A percentile compares a stretch with the other conserved stretches of the same genome.
Evolutionary conservation across 2,329 filamentous ascomycete genomes (phyloP).

Genomic region (Fusarium graminum): DNA sequence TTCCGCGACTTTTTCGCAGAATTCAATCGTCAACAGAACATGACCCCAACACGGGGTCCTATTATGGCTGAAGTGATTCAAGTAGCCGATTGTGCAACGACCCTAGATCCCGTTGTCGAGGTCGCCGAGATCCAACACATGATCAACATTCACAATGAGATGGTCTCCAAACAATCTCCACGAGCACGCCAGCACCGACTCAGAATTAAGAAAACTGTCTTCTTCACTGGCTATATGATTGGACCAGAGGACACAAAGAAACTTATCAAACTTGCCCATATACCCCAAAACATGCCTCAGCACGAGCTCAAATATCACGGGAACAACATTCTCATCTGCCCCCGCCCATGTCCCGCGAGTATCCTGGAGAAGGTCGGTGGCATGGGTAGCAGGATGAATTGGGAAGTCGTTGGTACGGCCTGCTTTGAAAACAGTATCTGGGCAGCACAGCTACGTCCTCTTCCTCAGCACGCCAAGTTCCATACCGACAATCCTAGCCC

Average conservation of each 20-base stretch:
- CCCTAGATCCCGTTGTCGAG: slow-evolving; percentile 82
- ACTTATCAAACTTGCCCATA: slow-evolving; percentile 76
- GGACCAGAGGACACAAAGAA: slow-evolving; percentile 76
- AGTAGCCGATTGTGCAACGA: slow-evolving; percentile 80
- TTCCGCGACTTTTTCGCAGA: slow-evolving; percentile 87
- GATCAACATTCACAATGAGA: slow-evolving; percentile 86
- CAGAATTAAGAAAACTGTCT: slow-evolving; percentile 86
- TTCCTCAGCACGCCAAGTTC: slow-evolving; percentile 73
- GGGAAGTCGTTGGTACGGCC: slow-evolving; percentile 84
- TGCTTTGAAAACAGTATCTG: slow-evolving; percentile 85
- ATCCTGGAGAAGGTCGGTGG: slow-evolving; percentile 89
- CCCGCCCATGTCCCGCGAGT: slow-evolving; percentile 77
- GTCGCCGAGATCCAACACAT: slow-evolving; percentile 88
- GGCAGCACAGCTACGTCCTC: slow-evolving; percentile 83
- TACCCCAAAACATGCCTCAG: slow-evolving; percentile 72
- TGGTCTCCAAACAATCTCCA: slow-evolving; percentile 54
- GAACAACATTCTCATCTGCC: slow-evolving; percentile 91
- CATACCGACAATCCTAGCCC: slow-evolving; percentile 86
- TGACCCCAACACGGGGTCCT: slow-evolving; percentile 68
- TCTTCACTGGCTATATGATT: slow-evolving; percentile 94
- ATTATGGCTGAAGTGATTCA: slow-evolving; percentile 86
- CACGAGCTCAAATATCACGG: slow-evolving; percentile 84
- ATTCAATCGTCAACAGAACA: slow-evolving; percentile 74
- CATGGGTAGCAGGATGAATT: slow-evolving; percentile 83
- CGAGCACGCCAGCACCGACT: slow-evolving; percentile 61